These are phyloP conservation scores for Naganishia sp. DNA, from an alignment of 1,284 basidiomycete species.

Conservation along the genomic window DNA sequence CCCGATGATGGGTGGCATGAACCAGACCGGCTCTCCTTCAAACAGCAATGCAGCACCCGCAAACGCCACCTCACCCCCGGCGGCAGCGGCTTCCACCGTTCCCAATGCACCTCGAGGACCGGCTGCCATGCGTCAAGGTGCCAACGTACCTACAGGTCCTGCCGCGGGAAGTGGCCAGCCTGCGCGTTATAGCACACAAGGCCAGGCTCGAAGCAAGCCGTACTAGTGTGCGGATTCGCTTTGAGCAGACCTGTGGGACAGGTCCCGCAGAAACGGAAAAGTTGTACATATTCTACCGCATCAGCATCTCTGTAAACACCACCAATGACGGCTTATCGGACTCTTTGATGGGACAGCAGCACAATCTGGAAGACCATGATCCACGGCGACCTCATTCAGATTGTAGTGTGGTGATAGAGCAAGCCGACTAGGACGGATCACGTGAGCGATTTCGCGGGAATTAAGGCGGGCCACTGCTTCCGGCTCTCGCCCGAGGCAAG, in stretches of 20 bases:
- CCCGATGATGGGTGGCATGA: slow-evolving; percentile 13
- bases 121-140: slow-evolving; percentile 54
- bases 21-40: background rate
- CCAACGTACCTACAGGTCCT: slow-evolving; percentile 57
- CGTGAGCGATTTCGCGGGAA: background rate
- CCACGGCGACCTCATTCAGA: background rate
- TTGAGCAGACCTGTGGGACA: too few species aligned
- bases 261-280: background rate
- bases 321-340: too few species aligned
- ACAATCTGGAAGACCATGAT: too few species aligned
- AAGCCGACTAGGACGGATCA: background rate
- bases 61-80: background rate
- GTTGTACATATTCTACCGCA: slow-evolving; percentile 11
- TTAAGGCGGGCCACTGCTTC: too few species aligned
- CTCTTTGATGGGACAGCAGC: background rate
- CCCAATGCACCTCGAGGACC: slow-evolving; percentile 54
- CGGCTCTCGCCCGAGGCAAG: slow-evolving; percentile 13
- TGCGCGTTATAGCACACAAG: slow-evolving; percentile 60
- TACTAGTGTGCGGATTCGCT: slow-evolving; percentile 38
- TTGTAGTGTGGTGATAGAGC: background rate
- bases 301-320: background rate
- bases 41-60: slow-evolving; percentile 3
- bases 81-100: background rate
- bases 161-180: slow-evolving; percentile 59
- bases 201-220: slow-evolving; percentile 48